Evolutionary conservation across 495 filamentous ascomycete species (phyloP).

Genomic region (Elaphomyces granulatus): DNA sequence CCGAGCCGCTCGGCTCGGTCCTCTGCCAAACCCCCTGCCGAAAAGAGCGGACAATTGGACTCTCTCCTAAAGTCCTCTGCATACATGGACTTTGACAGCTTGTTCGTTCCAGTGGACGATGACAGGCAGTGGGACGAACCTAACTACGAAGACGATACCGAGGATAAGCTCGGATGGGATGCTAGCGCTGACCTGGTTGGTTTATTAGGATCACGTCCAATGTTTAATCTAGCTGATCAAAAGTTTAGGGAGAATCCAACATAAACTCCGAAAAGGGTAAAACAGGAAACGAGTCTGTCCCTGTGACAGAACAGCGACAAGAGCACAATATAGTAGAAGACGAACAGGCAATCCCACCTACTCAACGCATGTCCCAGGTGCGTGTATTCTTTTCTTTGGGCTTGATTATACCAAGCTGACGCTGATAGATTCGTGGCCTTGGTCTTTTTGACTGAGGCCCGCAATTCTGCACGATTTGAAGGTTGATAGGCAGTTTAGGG

Average conservation of each 20-base stretch:
- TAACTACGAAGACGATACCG: conserved; percentile 51
- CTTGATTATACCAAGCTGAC: conserved; percentile 7
- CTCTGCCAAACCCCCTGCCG: neutral
- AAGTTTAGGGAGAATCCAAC: neutral
- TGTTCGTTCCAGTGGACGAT: conserved; percentile 68
- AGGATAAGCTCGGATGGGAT: conserved; percentile 75
- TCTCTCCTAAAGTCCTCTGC: conserved; percentile 21
- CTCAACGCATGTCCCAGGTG: conserved; percentile 38
- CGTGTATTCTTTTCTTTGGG: neutral
- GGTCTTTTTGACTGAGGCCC: conserved; percentile 33
- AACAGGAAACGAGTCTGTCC: neutral
- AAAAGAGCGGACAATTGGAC: neutral
- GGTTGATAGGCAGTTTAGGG: too few species aligned
- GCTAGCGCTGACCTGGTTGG: conserved; percentile 40
- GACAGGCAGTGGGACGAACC: conserved; percentile 68
- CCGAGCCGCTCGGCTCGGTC: conserved; percentile 3
- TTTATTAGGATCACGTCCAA: conserved; percentile 25
- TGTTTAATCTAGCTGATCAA: neutral
- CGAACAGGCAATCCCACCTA: conserved; percentile 34
- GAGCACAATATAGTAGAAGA: conserved; percentile 16
- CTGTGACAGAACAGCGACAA: neutral
- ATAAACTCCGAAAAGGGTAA: neutral
- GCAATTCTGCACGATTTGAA: too few species aligned
- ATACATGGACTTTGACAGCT: conserved; percentile 52
- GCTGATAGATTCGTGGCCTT: conserved; percentile 24